phyloP scores from a whole-genome alignment of 2,329 filamentous ascomycete genomes.

The Dothidotthia symphoricarpi region DNA sequence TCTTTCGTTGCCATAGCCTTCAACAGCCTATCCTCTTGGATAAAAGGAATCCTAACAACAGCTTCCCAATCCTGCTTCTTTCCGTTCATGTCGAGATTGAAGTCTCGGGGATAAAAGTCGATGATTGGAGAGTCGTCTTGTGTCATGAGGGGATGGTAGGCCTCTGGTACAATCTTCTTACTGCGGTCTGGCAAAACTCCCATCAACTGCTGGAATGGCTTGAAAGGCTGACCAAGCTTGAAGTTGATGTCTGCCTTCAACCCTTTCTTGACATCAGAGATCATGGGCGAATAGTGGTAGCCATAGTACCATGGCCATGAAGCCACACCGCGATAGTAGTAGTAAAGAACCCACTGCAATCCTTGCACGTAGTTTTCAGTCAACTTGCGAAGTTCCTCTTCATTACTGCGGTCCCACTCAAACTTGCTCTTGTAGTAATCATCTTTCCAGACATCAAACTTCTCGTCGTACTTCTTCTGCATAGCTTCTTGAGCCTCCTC shows the following conservation, averaged over 20 bases:
- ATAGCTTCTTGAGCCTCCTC: slow-evolving; percentile 78
- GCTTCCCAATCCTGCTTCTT: slow-evolving; percentile 99
- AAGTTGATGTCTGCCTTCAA: slow-evolving; percentile 86
- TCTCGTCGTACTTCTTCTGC: slow-evolving; percentile 82
- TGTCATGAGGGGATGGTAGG: slow-evolving; percentile 93
- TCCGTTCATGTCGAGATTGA: slow-evolving; percentile 97
- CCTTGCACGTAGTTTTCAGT: slow-evolving; percentile 97
- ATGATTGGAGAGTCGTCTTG: slow-evolving; percentile 86
- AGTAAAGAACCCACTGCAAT: slow-evolving; percentile 95
- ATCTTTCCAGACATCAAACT: slow-evolving; percentile 91
- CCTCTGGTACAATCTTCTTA: slow-evolving; percentile 86
- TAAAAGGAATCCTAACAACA: slow-evolving; percentile 98
- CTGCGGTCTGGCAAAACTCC: slow-evolving; percentile 95
- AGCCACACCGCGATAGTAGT: slow-evolving; percentile 95
- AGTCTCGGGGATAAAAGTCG: slow-evolving; percentile 96
- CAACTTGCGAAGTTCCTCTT: slow-evolving; percentile 75
- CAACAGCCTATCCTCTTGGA: slow-evolving; percentile 84
- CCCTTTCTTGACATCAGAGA: slow-evolving; percentile 89
- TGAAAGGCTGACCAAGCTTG: slow-evolving; percentile 90
- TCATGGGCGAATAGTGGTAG: slow-evolving; percentile 97
- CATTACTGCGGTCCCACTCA: slow-evolving; percentile 78
- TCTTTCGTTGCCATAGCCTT: slow-evolving; percentile 85
- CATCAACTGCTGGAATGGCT: slow-evolving; percentile 95
- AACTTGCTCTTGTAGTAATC: slow-evolving; percentile 91
- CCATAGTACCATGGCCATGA: slow-evolving; percentile 98